These are phyloP conservation scores for Earliella scabrosa DNA, from an alignment of 1,284 basidiomycete species.

Conservation along the genomic window DNA sequence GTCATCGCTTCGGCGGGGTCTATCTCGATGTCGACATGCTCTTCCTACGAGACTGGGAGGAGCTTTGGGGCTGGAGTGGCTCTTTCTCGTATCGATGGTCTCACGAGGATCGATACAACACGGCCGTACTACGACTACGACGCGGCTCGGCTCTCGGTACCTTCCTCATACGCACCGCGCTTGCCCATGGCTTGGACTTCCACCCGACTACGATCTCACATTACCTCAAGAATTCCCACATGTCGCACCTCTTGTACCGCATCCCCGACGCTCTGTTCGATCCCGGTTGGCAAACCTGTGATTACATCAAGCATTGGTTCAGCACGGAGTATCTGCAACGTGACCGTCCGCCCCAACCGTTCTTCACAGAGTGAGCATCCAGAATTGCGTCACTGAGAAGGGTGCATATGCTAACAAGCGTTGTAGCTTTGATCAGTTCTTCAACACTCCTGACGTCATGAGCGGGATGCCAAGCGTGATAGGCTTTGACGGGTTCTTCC, in stretches of 20 bases:
- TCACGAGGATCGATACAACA: constrained; percentile 69
- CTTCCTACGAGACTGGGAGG: constrained; percentile 75
- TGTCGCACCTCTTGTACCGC: constrained; percentile 63
- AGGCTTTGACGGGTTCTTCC: constrained; percentile 73
- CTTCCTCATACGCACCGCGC: constrained; percentile 69
- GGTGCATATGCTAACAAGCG: not conserved
- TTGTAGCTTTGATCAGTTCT: constrained; percentile 61
- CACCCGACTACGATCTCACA: constrained; percentile 69
- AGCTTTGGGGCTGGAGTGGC: constrained; percentile 71
- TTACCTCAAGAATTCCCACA: constrained; percentile 64
- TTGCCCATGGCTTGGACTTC: constrained; percentile 72
- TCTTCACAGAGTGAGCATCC: constrained; percentile 58
- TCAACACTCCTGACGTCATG: constrained; percentile 57
- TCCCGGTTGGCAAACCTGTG: constrained; percentile 68
- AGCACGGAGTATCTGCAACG: constrained; percentile 59
- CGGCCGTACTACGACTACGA: constrained; percentile 69
- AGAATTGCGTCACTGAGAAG: no score
- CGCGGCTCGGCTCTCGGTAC: constrained; percentile 64
- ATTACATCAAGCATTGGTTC: constrained; percentile 8
- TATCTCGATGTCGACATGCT: constrained; percentile 78
- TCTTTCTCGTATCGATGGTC: constrained; percentile 76
- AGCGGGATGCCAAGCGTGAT: constrained; percentile 57
- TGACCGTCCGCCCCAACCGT: constrained; percentile 69
- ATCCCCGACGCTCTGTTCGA: constrained; percentile 75
- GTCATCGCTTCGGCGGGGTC: constrained; percentile 70